These are phyloP conservation scores for Irpex sp. DNA, from an alignment of 1,284 basidiomycete genomes.

Conservation along the genomic window DNA sequence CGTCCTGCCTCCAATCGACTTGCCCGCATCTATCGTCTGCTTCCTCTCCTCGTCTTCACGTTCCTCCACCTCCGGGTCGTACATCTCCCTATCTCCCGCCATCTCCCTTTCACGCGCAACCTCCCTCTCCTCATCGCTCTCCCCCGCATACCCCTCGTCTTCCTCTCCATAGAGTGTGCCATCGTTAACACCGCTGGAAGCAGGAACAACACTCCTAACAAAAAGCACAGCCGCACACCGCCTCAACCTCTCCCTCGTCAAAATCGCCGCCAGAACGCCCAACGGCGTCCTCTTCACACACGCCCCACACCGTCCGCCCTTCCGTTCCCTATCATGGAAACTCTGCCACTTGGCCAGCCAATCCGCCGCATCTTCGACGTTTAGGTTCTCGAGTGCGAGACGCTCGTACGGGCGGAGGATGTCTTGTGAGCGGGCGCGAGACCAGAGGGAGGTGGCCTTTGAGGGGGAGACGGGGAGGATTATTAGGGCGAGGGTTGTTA, in stretches of 20 bases:
- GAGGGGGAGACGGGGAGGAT: constrained; percentile 39
- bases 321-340: constrained; percentile 29
- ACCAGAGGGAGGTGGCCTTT: constrained; percentile 32
- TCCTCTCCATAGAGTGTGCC: constrained; percentile 15
- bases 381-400: constrained; percentile 50
- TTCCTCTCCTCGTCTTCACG: constrained; percentile 36
- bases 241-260: constrained; percentile 48
- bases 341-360: constrained; percentile 34
- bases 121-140: constrained; percentile 13
- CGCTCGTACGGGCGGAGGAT: constrained; percentile 45
- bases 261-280: constrained; percentile 42
- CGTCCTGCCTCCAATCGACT: constrained; percentile 56
- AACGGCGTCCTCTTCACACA: constrained; percentile 41
- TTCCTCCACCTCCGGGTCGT: constrained; percentile 32
- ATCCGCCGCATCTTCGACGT: constrained; percentile 43
- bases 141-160: constrained; percentile 10
- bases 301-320: constrained; percentile 26
- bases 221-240: constrained; percentile 49
- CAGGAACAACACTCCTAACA: constrained; percentile 40
- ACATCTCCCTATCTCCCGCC: constrained; percentile 20
- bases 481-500: constrained; percentile 57
- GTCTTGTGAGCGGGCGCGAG: constrained; percentile 26
- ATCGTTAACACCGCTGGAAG: too few species aligned
- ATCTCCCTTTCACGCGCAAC: too few species aligned
- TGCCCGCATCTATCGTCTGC: constrained; percentile 51